Evolutionary conservation across 208 protist species (phyloP).

Genomic region (Spongospora subterranea): DNA sequence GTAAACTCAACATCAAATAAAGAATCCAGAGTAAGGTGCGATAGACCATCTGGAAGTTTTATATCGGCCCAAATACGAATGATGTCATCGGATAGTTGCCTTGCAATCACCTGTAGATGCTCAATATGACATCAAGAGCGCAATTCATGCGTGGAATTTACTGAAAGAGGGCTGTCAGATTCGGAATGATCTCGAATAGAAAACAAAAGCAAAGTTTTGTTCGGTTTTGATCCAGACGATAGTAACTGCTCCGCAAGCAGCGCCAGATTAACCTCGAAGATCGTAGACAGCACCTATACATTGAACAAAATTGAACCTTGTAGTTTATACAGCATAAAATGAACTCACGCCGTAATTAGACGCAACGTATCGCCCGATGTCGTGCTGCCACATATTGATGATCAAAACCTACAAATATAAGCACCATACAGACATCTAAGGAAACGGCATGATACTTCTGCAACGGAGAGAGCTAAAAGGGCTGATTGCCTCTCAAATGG

Average conservation of each 20-base stretch:
- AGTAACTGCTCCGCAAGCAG: constrained; percentile 26
- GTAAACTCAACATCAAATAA: constrained; percentile 62
- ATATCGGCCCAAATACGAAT: constrained; percentile 58
- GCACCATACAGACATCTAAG: neutral
- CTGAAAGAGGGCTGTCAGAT: constrained; percentile 1
- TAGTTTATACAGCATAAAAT: too few relatives aligned
- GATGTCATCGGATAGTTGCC: constrained; percentile 19
- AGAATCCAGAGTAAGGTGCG: neutral
- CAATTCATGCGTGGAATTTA: constrained; percentile 1
- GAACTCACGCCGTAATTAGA: neutral
- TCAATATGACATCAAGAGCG: neutral
- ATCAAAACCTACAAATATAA: constrained; percentile 51
- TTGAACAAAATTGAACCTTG: too few relatives aligned
- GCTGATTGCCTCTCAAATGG: constrained; percentile 62
- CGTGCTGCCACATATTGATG: constrained; percentile 65
- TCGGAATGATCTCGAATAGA: constrained; percentile 59
- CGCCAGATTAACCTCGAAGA: constrained; percentile 64
- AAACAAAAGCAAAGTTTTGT: constrained; percentile 56
- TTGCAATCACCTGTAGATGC: neutral
- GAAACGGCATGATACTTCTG: constrained; percentile 15
- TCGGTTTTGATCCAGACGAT: constrained; percentile 18
- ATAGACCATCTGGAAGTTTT: constrained; percentile 12
- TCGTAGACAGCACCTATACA: constrained; percentile 35
- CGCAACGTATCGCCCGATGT: constrained; percentile 65
- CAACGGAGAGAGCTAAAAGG: constrained; percentile 55